A percentile compares a stretch with the other conserved stretches of the same genome.
phyloP scores from a whole-genome alignment of 2,329 filamentous ascomycete species.

The Aspergillus brunneoviolaceus region DNA sequence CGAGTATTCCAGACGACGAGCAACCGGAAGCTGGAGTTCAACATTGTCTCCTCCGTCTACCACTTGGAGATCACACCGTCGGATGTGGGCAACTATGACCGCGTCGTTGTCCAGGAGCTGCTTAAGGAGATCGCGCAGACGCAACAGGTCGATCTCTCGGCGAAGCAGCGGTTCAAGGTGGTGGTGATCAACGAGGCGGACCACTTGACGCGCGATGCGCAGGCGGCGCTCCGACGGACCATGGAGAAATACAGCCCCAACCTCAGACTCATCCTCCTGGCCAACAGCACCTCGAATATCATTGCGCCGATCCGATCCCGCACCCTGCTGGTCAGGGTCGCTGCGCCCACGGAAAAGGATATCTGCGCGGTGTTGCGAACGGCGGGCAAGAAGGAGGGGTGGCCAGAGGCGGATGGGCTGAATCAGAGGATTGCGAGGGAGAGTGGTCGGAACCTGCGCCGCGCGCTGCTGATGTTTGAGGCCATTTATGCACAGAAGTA shows the following conservation, averaged over 20 bases:
- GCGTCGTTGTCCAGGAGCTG: conserved; percentile 92
- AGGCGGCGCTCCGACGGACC: conserved; percentile 87
- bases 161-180: conserved; percentile 93
- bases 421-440: conserved; percentile 85
- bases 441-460: conserved; percentile 84
- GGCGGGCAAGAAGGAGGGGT: conserved; percentile 77
- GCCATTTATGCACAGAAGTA: conserved; percentile 97
- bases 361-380: conserved; percentile 73
- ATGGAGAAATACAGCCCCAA: conserved; percentile 99
- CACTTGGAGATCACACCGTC: conserved; percentile 98
- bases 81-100: conserved; percentile 93
- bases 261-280: conserved; percentile 82
- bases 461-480: conserved; percentile 94
- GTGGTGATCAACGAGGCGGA: conserved; percentile 99
- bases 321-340: conserved; percentile 86
- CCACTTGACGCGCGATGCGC: conserved; percentile 87
- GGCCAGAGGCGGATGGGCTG: conserved; percentile 71
- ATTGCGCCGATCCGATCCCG: conserved; percentile 96
- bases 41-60: conserved; percentile 95
- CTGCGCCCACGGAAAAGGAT: conserved; percentile 80
- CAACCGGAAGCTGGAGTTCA: conserved; percentile 98
- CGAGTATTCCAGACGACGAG: conserved; percentile 93
- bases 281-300: conserved; percentile 96
- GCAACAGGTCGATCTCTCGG: conserved; percentile 92
- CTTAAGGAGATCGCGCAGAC: conserved; percentile 98